phyloP scores from a whole-genome alignment of 163 green algal species.

The Scenedesmus sp. region DNA sequence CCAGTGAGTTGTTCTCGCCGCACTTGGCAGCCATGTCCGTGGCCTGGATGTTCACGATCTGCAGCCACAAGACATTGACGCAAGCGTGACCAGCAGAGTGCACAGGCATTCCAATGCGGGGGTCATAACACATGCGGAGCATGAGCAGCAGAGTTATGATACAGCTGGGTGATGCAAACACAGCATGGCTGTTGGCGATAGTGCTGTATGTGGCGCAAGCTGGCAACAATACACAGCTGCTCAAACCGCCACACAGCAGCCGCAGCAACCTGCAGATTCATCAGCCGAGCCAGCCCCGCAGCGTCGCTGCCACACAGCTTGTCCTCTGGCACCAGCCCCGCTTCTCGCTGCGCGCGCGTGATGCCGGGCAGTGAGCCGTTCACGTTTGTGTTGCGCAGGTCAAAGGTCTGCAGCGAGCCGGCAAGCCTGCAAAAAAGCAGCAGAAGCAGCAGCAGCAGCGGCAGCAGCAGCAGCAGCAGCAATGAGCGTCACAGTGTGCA shows the following conservation, averaged over 20 bases:
- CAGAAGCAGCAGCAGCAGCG: not conserved
- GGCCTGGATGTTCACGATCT: constrained; percentile 1
- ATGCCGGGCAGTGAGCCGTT: constrained; percentile 46
- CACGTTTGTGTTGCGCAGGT: constrained; percentile 39
- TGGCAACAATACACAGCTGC: too few species aligned
- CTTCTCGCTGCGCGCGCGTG: not conserved
- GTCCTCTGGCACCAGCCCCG: not conserved
- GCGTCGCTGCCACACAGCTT: constrained; percentile 32
- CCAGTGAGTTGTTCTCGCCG: not conserved
- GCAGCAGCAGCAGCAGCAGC: too few species aligned
- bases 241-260: too few species aligned
- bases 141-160: too few species aligned
- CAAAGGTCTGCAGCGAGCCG: constrained; percentile 24
- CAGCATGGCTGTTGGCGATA: too few species aligned
- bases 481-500: too few species aligned
- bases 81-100: too few species aligned
- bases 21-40: constrained; percentile 36
- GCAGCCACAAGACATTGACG: not conserved
- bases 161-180: too few species aligned
- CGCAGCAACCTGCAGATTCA: not conserved
- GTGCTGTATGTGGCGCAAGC: too few species aligned
- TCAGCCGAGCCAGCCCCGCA: not conserved
- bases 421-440: not conserved
- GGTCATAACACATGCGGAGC: too few species aligned
- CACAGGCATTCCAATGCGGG: too few species aligned